Percentiles rank a stretch among this genome's conserved stretches.
Conservation (phyloP, 2,329 filamentous ascomycete genomes). For the Hypoxylon sp. region DNA sequence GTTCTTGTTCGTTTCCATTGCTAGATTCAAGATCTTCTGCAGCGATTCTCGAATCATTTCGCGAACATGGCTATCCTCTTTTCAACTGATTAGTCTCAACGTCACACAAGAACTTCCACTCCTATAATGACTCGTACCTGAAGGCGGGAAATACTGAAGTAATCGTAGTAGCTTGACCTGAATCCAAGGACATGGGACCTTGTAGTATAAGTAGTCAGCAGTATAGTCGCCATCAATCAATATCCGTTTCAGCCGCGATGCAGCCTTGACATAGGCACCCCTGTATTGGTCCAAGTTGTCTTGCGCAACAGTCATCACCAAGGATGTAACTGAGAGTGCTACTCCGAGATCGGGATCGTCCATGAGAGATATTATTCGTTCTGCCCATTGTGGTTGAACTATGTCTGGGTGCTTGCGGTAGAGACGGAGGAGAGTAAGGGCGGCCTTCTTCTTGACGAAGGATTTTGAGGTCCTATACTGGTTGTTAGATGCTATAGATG, state of each 20-base stretch:
- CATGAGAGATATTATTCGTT: conserved; percentile 98
- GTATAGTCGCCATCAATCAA: conserved; percentile 91
- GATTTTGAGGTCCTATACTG: conserved; percentile 78
- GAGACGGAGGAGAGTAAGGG: conserved; percentile 88
- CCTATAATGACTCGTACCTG: conserved; percentile 69
- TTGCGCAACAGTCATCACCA: conserved; percentile 94
- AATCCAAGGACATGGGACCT: conserved; percentile 98
- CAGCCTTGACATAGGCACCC: conserved; percentile 93
- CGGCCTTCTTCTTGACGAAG: conserved; percentile 99
- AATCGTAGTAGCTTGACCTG: conserved; percentile 94
- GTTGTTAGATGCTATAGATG: conserved; percentile 24
- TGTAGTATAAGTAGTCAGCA: conserved; percentile 96
- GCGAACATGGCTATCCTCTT: conserved; percentile 92
- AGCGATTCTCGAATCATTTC: conserved; percentile 92
- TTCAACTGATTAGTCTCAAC: conserved; percentile 45
- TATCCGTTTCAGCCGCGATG: conserved; percentile 88
- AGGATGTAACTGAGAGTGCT: conserved; percentile 91
- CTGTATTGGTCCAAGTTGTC: conserved; percentile 96
- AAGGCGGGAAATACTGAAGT: conserved; percentile 95
- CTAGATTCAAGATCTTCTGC: conserved; percentile 89
- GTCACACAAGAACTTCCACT: neutral
- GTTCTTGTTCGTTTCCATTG: conserved; percentile 95
- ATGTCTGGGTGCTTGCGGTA: conserved; percentile 96
- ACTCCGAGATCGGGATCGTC: conserved; percentile 96
- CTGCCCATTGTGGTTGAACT: conserved; percentile 96